Conservation (phyloP, 2,329 filamentous ascomycete species). For the Aspergillus fijiensis region DNA sequence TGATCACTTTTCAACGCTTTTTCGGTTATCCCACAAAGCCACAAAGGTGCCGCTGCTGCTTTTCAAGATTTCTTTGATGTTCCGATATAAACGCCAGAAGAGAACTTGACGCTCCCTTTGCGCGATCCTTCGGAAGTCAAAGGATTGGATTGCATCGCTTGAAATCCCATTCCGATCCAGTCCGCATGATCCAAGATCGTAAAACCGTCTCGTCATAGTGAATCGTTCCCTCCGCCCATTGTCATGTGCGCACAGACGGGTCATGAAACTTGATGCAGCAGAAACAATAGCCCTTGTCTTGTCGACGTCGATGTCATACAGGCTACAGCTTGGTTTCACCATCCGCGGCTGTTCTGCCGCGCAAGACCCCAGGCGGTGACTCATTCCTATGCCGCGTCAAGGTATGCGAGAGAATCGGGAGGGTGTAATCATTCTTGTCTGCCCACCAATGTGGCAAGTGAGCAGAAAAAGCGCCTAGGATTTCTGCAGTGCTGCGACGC, state of each 20-base stretch:
- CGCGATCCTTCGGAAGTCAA: background rate
- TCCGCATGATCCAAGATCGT: background rate
- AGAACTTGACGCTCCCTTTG: background rate
- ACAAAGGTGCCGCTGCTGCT: background rate
- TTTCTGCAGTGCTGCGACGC: conserved; percentile 23
- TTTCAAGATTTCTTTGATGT: background rate
- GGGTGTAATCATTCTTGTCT: conserved; percentile 2
- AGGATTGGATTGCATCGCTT: background rate
- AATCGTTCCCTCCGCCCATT: conserved; percentile 1
- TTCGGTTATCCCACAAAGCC: background rate
- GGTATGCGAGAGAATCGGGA: conserved; percentile 7
- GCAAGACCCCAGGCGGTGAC: background rate
- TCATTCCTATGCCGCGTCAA: background rate
- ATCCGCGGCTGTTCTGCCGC: conserved; percentile 1
- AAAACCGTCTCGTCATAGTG: background rate
- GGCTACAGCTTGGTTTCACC: conserved; percentile 7
- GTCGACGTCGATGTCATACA: background rate
- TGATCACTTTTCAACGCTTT: background rate
- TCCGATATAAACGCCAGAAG: background rate
- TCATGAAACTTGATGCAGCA: conserved; percentile 4
- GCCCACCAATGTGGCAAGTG: conserved; percentile 7
- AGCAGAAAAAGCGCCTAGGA: conserved; percentile 1
- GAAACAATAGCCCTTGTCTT: conserved; percentile 4
- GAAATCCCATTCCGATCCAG: background rate
- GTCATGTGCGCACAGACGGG: conserved; percentile 12